Evolutionary conservation across 192 early-diverging fungal genomes (phyloP), one percentile per base, ranked within the genome.

Genomic region (Dissophora globulifera): DNA sequence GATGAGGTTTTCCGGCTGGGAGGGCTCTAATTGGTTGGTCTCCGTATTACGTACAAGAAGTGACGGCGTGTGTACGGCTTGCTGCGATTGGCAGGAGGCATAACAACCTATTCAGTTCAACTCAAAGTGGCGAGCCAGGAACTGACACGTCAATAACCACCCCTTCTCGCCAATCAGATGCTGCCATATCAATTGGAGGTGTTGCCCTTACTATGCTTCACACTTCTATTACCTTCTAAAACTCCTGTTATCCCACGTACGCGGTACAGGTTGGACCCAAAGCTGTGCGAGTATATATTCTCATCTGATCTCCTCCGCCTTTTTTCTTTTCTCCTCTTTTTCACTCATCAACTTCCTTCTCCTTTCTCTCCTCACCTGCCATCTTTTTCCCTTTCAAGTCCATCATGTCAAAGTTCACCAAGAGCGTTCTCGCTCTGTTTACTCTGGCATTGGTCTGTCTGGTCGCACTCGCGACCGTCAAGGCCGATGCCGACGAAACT

Each of bases 371-470:
- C 33, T 40, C 54, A 25, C 57, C 30, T 49, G 27, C 30, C 41
- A 25, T 42, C 40, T 46, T 32, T 58, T 45, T 40, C 13, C 45
- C 27, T 58, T 19, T 29, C 17, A 38, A 43, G 33, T 40, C 51
- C 62, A 75, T 53, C 8, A 75, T 75, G 71, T 66, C 71, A 65
- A 75, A 75, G 71, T 75, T 75, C 57, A 54, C 51, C 49, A 75
- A 75, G 71, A 75, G 71, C 71, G 43, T 55, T 40, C 29, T 75
- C 43, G 71, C 71, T 75, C 71, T 75, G 54, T 31, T 65, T 40
- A 49, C 71, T 48, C 45, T 75, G 71, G 71, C 71, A 42, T 60
- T 65, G 62, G 71, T 75, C 71, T 64, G 56, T 50, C 60, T 75
- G 71, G 62, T 66, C 56, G 71, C 71, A 30, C 31, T 75, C 35